These are phyloP conservation scores for Microcyclosporella mali DNA, from an alignment of 2,329 filamentous ascomycete species.

Conservation along the genomic window DNA sequence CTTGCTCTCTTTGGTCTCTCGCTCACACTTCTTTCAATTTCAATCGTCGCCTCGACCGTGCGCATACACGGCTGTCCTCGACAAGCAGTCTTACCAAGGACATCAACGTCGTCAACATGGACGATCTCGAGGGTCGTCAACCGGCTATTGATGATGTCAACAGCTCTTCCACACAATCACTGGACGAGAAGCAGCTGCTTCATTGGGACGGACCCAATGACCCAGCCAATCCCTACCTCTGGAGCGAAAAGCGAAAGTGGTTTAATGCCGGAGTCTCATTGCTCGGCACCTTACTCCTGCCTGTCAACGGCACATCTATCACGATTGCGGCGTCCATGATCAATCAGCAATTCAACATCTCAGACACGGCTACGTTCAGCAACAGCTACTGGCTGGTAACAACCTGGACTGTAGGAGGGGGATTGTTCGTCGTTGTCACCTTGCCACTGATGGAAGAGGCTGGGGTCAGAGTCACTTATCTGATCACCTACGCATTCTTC, in stretches of 20 bases:
- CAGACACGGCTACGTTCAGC: conserved; percentile 31
- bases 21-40: not conserved
- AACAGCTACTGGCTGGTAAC: conserved; percentile 36
- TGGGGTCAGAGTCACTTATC: conserved; percentile 28
- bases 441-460: conserved; percentile 36
- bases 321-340: conserved; percentile 32
- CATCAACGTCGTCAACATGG: conserved; percentile 1
- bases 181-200: conserved; percentile 6
- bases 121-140: conserved; percentile 1
- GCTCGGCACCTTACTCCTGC: conserved; percentile 29
- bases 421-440: conserved; percentile 31
- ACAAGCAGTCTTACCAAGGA: too few relatives aligned
- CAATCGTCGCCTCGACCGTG: too few relatives aligned
- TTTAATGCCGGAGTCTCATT: conserved; percentile 29
- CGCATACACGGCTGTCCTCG: too few relatives aligned
- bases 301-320: conserved; percentile 35
- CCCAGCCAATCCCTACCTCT: conserved; percentile 32
- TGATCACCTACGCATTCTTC: conserved; percentile 31
- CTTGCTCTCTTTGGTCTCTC: not conserved
- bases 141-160: too few relatives aligned
- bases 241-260: conserved; percentile 30
- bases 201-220: conserved; percentile 46
- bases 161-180: conserved; percentile 4
- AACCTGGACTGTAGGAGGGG: conserved; percentile 34
- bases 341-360: conserved; percentile 29